Base-by-base conservation (phyloP, 225 moss, liverwort and hornwort genomes). In the Sphagnum contortum region DNA sequence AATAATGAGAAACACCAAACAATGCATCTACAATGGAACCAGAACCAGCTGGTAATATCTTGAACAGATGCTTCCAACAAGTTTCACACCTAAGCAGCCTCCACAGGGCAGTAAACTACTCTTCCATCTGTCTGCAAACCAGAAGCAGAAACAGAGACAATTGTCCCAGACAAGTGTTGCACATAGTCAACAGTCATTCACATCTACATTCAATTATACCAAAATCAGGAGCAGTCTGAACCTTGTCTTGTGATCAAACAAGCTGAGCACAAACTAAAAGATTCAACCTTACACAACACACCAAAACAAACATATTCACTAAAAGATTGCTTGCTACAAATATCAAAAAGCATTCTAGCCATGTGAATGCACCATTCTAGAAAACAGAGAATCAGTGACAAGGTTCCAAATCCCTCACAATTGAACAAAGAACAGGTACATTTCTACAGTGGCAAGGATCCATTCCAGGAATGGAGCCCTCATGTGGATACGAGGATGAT, bases 401-500 rank as follows among this genome's bases (percentile, higher is more conserved):
- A 44, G 44, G 10, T 62, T 12, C 44, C 4, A 44, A 4, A 62
- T 12, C 10, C n/a, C 2, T 44, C 4, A 62, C 60, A 62, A 44
- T 12, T 50, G 46, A 57, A 61, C 63, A 70, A 75, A 57, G 59
- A 57, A 66, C 29, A 29, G 29, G 29, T 29, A 29, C 29, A 29
- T 29, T 29, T 29, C 29, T 29, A 29, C 29, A 29, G 29, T 29
- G 29, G 29, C 29, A 29, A 29, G 29, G 29, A 29, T 29, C 29
- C 29, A 29, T 29, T 29, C 1, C 29, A 29, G 29, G 29, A 29
- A 29, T 29, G 29, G 29, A 29, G 29, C 29, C 29, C 29, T 29
- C 29, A 29, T 29, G 64, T 71, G 91, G 91, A 94, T 94, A 94
- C 92, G 92, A 96, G 57, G 81, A 70, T 55, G 90, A 75, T 76